Conservation (phyloP, 2,329 filamentous ascomycete species). For the Fusarium goolgardi region DNA sequence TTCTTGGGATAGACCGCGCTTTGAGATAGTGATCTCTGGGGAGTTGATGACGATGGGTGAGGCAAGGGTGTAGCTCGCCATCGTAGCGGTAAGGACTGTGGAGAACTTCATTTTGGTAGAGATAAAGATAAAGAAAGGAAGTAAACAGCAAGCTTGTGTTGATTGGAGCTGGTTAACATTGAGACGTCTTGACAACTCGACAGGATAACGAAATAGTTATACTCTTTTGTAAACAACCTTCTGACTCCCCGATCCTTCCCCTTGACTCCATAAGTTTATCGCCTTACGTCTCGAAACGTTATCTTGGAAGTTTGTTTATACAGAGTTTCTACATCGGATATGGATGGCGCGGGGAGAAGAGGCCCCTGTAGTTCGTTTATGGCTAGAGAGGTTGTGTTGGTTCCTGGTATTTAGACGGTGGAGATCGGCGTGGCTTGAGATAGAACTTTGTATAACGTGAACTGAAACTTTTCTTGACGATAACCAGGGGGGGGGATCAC, state of each 20-base stretch:
- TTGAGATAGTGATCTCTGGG: not conserved
- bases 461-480: not conserved
- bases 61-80: slow-evolving; percentile 3
- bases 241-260: slow-evolving; percentile 4
- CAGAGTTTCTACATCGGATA: no score
- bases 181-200: not conserved
- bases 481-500: not conserved
- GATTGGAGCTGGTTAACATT: no score
- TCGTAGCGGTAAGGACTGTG: not conserved
- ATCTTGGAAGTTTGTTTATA: no score
- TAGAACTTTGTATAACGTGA: not conserved
- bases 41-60: not conserved
- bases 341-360: not conserved
- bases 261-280: not conserved
- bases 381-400: not conserved
- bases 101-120: slow-evolving; percentile 24
- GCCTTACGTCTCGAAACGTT: no score
- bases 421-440: not conserved
- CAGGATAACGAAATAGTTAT: slow-evolving; percentile 7
- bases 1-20: not conserved
- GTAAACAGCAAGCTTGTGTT: not conserved
- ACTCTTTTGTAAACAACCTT: not conserved
- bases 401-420: not conserved
- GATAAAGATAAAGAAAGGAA: not conserved
- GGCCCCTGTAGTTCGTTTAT: not conserved